phyloP scores from a whole-genome alignment of 2,329 filamentous ascomycete genomes.

The Alternaria angustiovoidea region DNA sequence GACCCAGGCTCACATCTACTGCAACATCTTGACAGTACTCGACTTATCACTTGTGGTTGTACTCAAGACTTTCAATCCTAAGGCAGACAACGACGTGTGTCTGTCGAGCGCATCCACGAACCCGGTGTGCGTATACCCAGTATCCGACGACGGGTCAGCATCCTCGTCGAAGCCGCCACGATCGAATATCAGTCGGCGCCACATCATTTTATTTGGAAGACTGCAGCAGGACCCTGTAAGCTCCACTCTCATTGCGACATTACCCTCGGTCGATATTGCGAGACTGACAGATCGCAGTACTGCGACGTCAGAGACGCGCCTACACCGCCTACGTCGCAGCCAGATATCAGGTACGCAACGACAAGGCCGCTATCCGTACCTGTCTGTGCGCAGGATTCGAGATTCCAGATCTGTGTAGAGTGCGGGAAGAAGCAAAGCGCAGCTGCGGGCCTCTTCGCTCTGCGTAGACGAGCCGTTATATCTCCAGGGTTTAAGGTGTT shows the following conservation, averaged over 20 bases:
- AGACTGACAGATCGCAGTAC: slow-evolving; percentile 47
- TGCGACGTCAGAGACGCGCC: slow-evolving; percentile 31
- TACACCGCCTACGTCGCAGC: slow-evolving; percentile 44
- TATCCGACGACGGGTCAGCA: slow-evolving; percentile 39
- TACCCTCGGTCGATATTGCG: slow-evolving; percentile 34
- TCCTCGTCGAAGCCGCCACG: slow-evolving; percentile 46
- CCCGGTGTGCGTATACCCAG: slow-evolving; percentile 39
- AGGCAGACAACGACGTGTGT: slow-evolving; percentile 26
- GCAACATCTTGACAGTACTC: slow-evolving; percentile 5
- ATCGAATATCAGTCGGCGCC: slow-evolving; percentile 41
- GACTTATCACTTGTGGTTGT: slow-evolving; percentile 10
- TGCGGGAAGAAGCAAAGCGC: slow-evolving; percentile 50
- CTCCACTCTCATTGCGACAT: slow-evolving; percentile 43
- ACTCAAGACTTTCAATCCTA: slow-evolving; percentile 12
- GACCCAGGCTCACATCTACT: slow-evolving; percentile 17
- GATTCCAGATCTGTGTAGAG: slow-evolving; percentile 45
- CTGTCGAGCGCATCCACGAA: slow-evolving; percentile 33
- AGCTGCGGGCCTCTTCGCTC: slow-evolving; percentile 34
- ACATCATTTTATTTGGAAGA: slow-evolving; percentile 44
- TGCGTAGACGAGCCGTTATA: slow-evolving; percentile 41
- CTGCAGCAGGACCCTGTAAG: slow-evolving; percentile 49
- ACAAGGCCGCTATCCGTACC: slow-evolving; percentile 34
- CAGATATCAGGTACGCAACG: slow-evolving; percentile 35
- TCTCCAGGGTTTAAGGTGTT: slow-evolving; percentile 44
- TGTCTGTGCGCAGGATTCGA: slow-evolving; percentile 48